phyloP scores from a whole-genome alignment of 1,284 basidiomycete species.

The Termitomyces sp. region DNA sequence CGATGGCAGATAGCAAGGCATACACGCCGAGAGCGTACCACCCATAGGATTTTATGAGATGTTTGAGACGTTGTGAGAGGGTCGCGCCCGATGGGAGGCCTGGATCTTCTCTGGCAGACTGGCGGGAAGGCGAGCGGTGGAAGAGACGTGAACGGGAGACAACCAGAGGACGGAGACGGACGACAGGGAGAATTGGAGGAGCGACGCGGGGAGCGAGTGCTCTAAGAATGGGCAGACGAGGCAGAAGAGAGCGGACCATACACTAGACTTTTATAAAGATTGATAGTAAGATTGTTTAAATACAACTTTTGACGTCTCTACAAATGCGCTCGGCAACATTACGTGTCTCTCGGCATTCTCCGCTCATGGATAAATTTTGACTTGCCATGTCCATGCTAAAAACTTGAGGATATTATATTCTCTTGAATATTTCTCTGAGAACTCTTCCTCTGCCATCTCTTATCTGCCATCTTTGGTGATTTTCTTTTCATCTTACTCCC shows the following conservation, averaged over 20 bases:
- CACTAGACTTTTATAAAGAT: not conserved
- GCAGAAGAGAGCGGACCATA: constrained; percentile 26
- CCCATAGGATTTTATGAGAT: constrained; percentile 87
- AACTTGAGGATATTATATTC: not conserved
- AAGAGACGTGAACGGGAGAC: constrained; percentile 39
- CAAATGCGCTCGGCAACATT: constrained; percentile 1
- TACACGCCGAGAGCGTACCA: constrained; percentile 92
- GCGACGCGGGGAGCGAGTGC: constrained; percentile 29
- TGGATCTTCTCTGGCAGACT: constrained; percentile 25
- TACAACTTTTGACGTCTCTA: no score
- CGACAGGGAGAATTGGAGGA: constrained; percentile 42
- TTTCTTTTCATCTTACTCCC: no score
- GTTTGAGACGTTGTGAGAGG: constrained; percentile 73
- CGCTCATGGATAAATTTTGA: constrained; percentile 12
- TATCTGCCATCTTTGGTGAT: not conserved
- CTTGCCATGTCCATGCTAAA: not conserved
- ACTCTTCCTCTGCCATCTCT: not conserved
- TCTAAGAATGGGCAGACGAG: constrained; percentile 28
- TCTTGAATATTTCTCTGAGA: constrained; percentile 1
- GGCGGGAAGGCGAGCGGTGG: constrained; percentile 43
- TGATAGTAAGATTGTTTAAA: not conserved
- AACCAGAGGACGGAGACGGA: constrained; percentile 22
- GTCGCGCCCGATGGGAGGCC: constrained; percentile 34
- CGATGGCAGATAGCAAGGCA: constrained; percentile 62
- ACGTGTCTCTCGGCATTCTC: constrained; percentile 10